Evolutionary conservation across 2,329 filamentous ascomycete species (phyloP).

Genomic region (Ceratocystiopsis sp.): DNA sequence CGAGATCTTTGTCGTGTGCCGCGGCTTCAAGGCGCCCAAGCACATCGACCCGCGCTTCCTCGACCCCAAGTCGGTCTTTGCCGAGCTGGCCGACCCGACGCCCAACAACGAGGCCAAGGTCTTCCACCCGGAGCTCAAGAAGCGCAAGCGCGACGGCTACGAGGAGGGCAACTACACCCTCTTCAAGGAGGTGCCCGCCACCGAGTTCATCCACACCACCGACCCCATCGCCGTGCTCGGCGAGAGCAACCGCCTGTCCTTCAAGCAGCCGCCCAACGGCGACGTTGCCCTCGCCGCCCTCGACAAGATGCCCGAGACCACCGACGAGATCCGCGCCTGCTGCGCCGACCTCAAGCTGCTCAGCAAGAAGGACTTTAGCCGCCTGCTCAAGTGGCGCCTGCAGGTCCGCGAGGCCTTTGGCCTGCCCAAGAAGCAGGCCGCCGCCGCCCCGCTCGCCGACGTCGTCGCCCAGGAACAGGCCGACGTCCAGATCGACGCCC

Average conservation of each 20-base stretch:
- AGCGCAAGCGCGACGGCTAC: constrained; percentile 93
- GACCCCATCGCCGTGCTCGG: constrained; percentile 91
- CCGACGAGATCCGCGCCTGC: constrained; percentile 59
- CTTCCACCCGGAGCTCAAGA: constrained; percentile 94
- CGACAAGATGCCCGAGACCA: constrained; percentile 73
- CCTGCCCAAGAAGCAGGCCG: constrained; percentile 56
- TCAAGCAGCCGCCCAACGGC: constrained; percentile 61
- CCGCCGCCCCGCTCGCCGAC: constrained; percentile 29
- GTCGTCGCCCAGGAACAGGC: constrained; percentile 53
- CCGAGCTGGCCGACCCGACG: constrained; percentile 67
- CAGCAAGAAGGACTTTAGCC: constrained; percentile 86
- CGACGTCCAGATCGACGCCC: constrained; percentile 63
- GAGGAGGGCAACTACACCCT: constrained; percentile 90
- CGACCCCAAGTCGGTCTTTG: constrained; percentile 78
- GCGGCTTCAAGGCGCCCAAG: constrained; percentile 90
- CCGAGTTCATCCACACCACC: constrained; percentile 82
- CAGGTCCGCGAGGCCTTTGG: constrained; percentile 84
- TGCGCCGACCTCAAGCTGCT: constrained; percentile 78
- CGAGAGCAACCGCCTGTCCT: constrained; percentile 66
- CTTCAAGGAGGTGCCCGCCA: constrained; percentile 75
- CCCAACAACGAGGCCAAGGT: constrained; percentile 97
- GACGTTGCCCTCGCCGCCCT: constrained; percentile 79
- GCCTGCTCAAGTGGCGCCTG: constrained; percentile 75
- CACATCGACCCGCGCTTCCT: constrained; percentile 82
- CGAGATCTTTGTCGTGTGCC: constrained; percentile 96